A percentile compares a stretch with the other conserved stretches of the same genome.
Conservation (phyloP, 257 asterid genomes). For the Scutellaria baicalensis region DNA sequence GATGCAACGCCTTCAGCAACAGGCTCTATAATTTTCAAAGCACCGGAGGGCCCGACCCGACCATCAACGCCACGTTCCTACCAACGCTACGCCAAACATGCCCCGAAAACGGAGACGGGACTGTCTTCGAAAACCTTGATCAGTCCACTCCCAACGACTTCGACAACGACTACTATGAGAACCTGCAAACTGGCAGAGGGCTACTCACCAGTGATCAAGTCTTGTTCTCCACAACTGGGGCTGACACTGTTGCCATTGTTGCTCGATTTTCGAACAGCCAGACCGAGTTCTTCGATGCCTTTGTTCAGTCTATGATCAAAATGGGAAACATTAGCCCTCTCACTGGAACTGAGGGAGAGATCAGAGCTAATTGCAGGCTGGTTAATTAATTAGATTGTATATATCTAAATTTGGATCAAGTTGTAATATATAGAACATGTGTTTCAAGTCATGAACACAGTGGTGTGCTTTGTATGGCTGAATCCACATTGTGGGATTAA, state of each 20-base stretch:
- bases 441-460: too few relatives aligned
- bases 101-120: constrained; percentile 11
- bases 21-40: constrained; percentile 12
- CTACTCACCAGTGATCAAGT: constrained; percentile 23
- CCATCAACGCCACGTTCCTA: background rate
- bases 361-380: constrained; percentile 22
- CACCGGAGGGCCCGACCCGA: constrained; percentile 5
- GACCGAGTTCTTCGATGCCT: constrained; percentile 5
- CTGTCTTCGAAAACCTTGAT: constrained; percentile 15
- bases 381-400: background rate
- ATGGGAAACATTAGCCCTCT: constrained; percentile 21
- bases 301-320: constrained; percentile 19
- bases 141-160: constrained; percentile 4
- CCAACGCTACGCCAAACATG: constrained; percentile 6
- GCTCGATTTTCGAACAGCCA: background rate
- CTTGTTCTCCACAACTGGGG: constrained; percentile 13
- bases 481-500: too few relatives aligned
- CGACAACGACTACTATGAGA: constrained; percentile 14
- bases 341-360: constrained; percentile 17
- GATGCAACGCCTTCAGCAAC: constrained; percentile 2
- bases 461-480: too few relatives aligned
- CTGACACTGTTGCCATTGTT: constrained; percentile 12
- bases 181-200: constrained; percentile 14
- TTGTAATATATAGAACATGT: background rate
- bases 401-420: background rate